phyloP scores from a whole-genome alignment of 2,329 filamentous ascomycete genomes.

The Fusarium virguliforme region DNA sequence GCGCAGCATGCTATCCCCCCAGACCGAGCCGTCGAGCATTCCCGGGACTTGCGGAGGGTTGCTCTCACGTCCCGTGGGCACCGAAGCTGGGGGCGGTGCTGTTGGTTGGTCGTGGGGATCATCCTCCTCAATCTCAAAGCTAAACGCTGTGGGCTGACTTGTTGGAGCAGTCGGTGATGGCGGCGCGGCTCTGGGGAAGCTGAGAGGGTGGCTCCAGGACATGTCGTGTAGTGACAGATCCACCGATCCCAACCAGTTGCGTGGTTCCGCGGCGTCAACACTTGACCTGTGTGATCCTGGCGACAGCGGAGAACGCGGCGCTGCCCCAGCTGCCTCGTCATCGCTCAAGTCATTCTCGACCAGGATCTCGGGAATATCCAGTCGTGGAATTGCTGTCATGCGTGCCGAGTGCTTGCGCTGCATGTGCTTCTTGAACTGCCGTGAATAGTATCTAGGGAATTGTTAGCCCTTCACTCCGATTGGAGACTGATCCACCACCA shows the following conservation, averaged over 20 bases:
- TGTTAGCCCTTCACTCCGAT: slow-evolving; percentile 20
- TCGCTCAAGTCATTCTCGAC: slow-evolving; percentile 82
- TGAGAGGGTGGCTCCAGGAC: slow-evolving; percentile 65
- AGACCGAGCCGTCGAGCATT: slow-evolving; percentile 89
- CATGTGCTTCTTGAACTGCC: slow-evolving; percentile 83
- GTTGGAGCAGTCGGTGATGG: slow-evolving; percentile 58
- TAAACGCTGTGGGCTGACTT: slow-evolving; percentile 71
- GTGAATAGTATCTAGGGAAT: slow-evolving; percentile 78
- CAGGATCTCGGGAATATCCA: slow-evolving; percentile 90
- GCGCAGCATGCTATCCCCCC: slow-evolving; percentile 92
- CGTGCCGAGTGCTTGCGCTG: slow-evolving; percentile 81
- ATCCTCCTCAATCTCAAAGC: slow-evolving; percentile 70
- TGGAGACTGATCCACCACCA: slow-evolving; percentile 24
- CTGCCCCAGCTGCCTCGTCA: slow-evolving; percentile 46
- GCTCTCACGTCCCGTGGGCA: slow-evolving; percentile 74
- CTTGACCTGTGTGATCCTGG: slow-evolving; percentile 43
- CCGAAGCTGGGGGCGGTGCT: slow-evolving; percentile 61
- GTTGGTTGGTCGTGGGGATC: slow-evolving; percentile 50
- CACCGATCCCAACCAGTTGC: slow-evolving; percentile 62
- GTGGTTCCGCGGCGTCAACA: slow-evolving; percentile 56
- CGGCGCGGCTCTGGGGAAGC: slow-evolving; percentile 66
- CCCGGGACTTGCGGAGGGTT: slow-evolving; percentile 82
- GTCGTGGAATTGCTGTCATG: slow-evolving; percentile 83
- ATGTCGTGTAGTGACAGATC: slow-evolving; percentile 60
- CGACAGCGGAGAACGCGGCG: slow-evolving; percentile 45